Percentiles rank a stretch among this genome's conserved stretches.
Evolutionary conservation across 768 basidiomycete species (phyloP).

Genomic region (Mycena alexandri): DNA sequence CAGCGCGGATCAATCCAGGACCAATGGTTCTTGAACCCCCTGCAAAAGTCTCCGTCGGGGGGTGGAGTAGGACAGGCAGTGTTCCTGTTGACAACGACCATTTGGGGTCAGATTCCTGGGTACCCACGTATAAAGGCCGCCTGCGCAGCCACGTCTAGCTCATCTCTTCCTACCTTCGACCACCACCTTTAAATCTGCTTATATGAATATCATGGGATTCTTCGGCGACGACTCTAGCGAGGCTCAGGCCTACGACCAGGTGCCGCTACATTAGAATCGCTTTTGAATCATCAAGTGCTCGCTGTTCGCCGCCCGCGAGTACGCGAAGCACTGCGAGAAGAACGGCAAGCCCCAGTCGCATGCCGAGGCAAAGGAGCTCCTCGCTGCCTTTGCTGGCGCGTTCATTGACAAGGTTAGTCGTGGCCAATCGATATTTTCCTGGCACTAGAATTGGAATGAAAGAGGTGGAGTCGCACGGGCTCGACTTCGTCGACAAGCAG

Average conservation of each 20-base stretch:
- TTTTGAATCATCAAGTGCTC: too few species aligned
- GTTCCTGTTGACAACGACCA: too few species aligned
- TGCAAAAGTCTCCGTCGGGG: too few species aligned
- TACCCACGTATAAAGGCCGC: not conserved
- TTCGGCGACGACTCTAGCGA: constrained; percentile 38
- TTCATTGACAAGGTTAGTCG: not conserved
- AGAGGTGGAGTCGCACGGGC: constrained; percentile 65
- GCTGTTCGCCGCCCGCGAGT: constrained; percentile 33
- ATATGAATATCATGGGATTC: constrained; percentile 36
- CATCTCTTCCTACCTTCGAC: not conserved
- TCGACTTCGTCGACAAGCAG: constrained; percentile 59
- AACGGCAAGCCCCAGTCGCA: constrained; percentile 60
- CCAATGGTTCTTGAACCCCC: too few species aligned
- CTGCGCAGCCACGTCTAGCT: not conserved
- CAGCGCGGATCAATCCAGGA: too few species aligned
- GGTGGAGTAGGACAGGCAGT: too few species aligned
- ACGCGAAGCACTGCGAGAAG: constrained; percentile 50
- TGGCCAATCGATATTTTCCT: not conserved
- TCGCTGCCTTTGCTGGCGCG: constrained; percentile 43
- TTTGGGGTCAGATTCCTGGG: too few species aligned
- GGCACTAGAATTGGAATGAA: not conserved
- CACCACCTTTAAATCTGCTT: too few species aligned
- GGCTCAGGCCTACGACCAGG: constrained; percentile 42
- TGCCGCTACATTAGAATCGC: not conserved
- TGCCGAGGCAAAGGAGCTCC: constrained; percentile 59